Percentiles rank a stretch among this genome's conserved stretches.
These are phyloP conservation scores for Cystobasidium sp. DNA, from an alignment of 1,284 basidiomycete genomes.

Conservation along the genomic window DNA sequence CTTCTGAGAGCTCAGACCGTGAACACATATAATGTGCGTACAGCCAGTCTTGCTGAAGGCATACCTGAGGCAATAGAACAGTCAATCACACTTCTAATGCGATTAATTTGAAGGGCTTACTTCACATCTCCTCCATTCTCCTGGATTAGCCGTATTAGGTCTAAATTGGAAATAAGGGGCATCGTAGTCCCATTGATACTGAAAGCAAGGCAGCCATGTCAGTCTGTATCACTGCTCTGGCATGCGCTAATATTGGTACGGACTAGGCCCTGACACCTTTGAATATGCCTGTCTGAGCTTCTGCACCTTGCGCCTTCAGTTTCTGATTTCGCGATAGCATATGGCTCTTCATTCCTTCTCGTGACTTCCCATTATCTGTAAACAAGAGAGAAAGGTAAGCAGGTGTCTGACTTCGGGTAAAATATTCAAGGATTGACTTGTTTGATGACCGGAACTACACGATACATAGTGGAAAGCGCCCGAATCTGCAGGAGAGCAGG, in stretches of 20 bases:
- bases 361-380: constrained; percentile 33
- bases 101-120: neutral
- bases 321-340: constrained; percentile 22
- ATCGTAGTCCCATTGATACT: constrained; percentile 42
- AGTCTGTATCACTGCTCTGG: neutral
- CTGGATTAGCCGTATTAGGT: constrained; percentile 41
- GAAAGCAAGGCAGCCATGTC: neutral
- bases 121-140: constrained; percentile 37
- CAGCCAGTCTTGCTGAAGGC: constrained; percentile 32
- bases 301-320: constrained; percentile 42
- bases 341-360: constrained; percentile 33
- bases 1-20: constrained; percentile 35
- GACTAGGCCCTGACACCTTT: constrained; percentile 40
- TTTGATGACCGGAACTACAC: constrained; percentile 39
- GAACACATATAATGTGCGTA: constrained; percentile 45
- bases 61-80: constrained; percentile 15
- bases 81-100: neutral
- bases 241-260: neutral
- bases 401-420: no score
- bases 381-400: neutral
- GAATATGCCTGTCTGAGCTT: constrained; percentile 33
- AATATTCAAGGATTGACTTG: no score
- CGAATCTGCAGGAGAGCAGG: constrained; percentile 10
- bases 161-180: constrained; percentile 38
- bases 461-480: constrained; percentile 41